These are phyloP conservation scores for Fraxinus sp. DNA, from an alignment of 305 asterid genomes.

Conservation along the genomic window DNA sequence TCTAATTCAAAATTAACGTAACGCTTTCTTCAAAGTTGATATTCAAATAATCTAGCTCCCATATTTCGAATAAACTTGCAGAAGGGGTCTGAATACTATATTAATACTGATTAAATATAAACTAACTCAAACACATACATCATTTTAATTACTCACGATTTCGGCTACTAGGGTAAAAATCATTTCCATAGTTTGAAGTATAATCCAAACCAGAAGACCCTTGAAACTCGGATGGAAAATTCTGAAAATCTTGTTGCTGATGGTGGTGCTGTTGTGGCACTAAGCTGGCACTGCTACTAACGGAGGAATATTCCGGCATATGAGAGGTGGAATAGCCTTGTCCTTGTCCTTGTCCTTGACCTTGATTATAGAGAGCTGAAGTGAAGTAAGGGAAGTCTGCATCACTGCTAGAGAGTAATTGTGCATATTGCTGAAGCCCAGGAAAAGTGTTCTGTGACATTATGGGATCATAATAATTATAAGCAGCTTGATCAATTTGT, in stretches of 20 bases:
- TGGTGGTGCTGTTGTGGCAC: background rate
- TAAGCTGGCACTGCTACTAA: background rate
- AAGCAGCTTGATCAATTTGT: background rate
- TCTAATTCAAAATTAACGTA: too few relatives aligned
- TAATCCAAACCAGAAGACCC: conserved; percentile 30
- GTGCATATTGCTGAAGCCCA: conserved; percentile 65
- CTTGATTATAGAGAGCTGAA: conserved; percentile 39
- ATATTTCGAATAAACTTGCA: background rate
- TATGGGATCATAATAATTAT: conserved; percentile 7
- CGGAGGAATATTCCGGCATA: background rate
- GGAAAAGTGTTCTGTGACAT: conserved; percentile 45
- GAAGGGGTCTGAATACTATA: background rate
- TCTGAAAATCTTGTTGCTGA: conserved; percentile 20
- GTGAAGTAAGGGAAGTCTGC: conserved; percentile 51
- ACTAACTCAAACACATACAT: background rate
- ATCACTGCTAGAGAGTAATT: conserved; percentile 57
- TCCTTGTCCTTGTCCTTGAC: background rate
- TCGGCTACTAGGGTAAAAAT: conserved; percentile 34
- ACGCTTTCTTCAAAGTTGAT: background rate
- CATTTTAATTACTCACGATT: conserved; percentile 17
- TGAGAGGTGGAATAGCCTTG: background rate
- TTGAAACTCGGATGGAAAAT: conserved; percentile 19
- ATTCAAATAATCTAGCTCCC: background rate
- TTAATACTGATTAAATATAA: background rate
- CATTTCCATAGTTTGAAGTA: conserved; percentile 28